Base-by-base conservation (phyloP, 2,329 filamentous ascomycete species). In the Aspergillus tamarii region DNA sequence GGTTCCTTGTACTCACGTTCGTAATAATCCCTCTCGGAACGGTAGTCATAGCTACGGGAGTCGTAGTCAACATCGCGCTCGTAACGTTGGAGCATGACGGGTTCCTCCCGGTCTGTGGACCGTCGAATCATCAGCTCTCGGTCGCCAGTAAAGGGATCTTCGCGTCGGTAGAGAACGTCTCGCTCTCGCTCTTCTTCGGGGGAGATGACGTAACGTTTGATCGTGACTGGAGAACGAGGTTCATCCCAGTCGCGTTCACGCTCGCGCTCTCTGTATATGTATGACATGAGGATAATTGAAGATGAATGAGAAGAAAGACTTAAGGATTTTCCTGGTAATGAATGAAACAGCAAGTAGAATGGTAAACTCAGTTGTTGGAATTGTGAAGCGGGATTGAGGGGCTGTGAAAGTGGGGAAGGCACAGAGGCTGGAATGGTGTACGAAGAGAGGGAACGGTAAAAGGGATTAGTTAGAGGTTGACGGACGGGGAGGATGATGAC, bases 141-240 rank as follows among this genome's bases (percentile, higher is more conserved):
- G 63, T 83, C 76, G 66, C 73, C 70, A 14, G 66, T 67, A 48
- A 64, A 54, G 57, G 72, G 68, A 52, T 77, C 73, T 11, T 77
- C 77, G 50, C 75, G 73, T 50, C 74, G 70, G 57, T 70, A 72
- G 56, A 64, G n/a, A 48, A 71, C 67, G 30, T 66, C 70, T 66
- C 65, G 72, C 23, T 75, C 72, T 58, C 78, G 76, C 52, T 77
- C 72, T 52, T 81, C 78, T n/a, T 80, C 78, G 36, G 76, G 67
- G 30, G 78, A 74, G 62, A 83, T 75, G 68, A 82, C 77, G 79
- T 89, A 89, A 70, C 87, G 85, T 73, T 86, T 87, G 69, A 89
- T 83, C 32, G 77, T 81, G 59, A 80, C 75, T 41, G 75, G 73
- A 64, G 77, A 75, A 60, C 78, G 76, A 65, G 74, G 72, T 50